Evolutionary conservation across 345 rosid genomes (phyloP), one percentile per base, ranked within the genome.

Genomic region (Theobroma cacao): DNA sequence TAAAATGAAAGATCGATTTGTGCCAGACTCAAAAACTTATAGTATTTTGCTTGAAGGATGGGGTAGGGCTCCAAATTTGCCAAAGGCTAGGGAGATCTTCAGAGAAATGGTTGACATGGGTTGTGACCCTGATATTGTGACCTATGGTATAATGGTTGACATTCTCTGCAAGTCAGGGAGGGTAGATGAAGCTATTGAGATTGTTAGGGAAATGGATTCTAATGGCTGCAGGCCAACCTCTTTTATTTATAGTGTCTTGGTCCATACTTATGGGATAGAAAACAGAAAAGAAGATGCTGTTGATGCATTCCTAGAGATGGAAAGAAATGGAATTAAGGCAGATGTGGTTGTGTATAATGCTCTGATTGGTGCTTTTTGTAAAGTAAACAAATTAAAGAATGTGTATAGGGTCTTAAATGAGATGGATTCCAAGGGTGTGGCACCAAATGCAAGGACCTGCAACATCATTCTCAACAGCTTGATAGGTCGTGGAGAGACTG

Each of bases 41-140:
- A 95, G 98, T 70, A 92, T 95, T 83, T 77, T 95, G 90, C 81
- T 93, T 81, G 94, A 87, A 26, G 98, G 97, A 33, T 95, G 98
- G 98, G 98, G 98, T 30, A 93, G 85, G 78, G 91, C 86, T 64
- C 98, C 98, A 0, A 93, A 95, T 66, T 83, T 95, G 75, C 94
- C 95, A 4, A 95, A 89, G 85, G 97, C 97, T 0, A 88, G 98
- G 83, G 94, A 90, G 80, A 82, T 88, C 75, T 95, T 91, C 69
- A 72, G 84, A 72, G 97, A 91, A 74, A 95, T 93, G 98, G 80
- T 89, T 43, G 79, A 85, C 20, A 67, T 64, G 20, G 94, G 95
- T 40, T 95, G 98, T 72, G 34, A 82, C 22, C 98, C 97, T 5
- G 98, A 95, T 87, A 86, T 92, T 66, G 98, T 93, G 79, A 95